These are phyloP conservation scores for Karstenula rhodostoma DNA, from an alignment of 2,329 filamentous ascomycete species.

Conservation along the genomic window DNA sequence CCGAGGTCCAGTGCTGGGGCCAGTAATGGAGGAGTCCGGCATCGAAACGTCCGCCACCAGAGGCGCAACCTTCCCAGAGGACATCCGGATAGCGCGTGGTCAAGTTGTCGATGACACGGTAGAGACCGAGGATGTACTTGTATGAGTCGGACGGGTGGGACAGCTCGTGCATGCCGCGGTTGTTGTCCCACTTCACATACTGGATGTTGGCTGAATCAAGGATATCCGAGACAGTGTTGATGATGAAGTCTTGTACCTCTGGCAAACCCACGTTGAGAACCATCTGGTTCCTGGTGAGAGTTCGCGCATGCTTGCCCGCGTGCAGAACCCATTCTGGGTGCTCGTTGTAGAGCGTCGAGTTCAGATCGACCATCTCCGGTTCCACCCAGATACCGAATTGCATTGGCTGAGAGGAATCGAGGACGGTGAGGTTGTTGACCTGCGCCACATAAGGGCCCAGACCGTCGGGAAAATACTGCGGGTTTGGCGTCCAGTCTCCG, in stretches of 20 bases:
- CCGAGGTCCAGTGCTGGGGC: slow-evolving; percentile 71
- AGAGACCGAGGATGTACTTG: slow-evolving; percentile 69
- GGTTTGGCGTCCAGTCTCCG: slow-evolving; percentile 70
- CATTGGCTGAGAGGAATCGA: slow-evolving; percentile 58
- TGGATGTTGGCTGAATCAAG: slow-evolving; percentile 62
- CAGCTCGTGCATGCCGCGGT: slow-evolving; percentile 69
- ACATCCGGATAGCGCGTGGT: slow-evolving; percentile 68
- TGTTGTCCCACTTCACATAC: slow-evolving; percentile 76
- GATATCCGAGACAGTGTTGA: slow-evolving; percentile 62
- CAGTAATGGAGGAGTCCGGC: slow-evolving; percentile 70
- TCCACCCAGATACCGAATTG: slow-evolving; percentile 73
- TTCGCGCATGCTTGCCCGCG: slow-evolving; percentile 64
- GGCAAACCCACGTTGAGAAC: slow-evolving; percentile 68
- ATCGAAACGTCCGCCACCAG: slow-evolving; percentile 71
- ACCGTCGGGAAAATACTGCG: slow-evolving; percentile 66
- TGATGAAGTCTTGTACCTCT: slow-evolving; percentile 70
- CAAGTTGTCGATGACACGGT: slow-evolving; percentile 67
- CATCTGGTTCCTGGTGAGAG: slow-evolving; percentile 65
- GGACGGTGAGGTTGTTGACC: slow-evolving; percentile 59
- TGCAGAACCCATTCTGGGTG: slow-evolving; percentile 72
- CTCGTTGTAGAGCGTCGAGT: slow-evolving; percentile 66
- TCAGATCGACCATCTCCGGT: slow-evolving; percentile 72
- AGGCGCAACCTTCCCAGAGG: slow-evolving; percentile 72
- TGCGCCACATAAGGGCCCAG: slow-evolving; percentile 60
- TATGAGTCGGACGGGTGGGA: slow-evolving; percentile 63